Conservation (phyloP, 208 protist genomes). For the Crithidia bombi region DNA sequence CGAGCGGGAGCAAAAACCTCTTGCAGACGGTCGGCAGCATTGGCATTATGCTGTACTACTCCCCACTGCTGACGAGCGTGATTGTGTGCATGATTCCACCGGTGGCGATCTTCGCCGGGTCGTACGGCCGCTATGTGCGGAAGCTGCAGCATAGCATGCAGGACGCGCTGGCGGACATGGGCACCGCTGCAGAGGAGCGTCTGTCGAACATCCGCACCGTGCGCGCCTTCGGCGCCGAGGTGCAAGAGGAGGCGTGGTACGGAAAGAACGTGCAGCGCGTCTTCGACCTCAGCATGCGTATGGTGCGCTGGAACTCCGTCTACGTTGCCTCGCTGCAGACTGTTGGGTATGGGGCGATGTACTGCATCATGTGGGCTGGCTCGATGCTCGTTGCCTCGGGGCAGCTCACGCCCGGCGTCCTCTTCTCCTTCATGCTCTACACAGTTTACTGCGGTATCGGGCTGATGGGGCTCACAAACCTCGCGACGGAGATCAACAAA, state of each 20-base stretch:
- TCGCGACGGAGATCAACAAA: constrained; percentile 87
- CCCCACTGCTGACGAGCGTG: constrained; percentile 78
- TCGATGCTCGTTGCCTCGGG: constrained; percentile 82
- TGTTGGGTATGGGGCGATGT: constrained; percentile 84
- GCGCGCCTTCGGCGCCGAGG: constrained; percentile 72
- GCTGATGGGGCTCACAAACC: constrained; percentile 83
- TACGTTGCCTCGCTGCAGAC: constrained; percentile 83
- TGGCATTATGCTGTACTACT: constrained; percentile 90
- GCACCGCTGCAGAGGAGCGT: constrained; percentile 82
- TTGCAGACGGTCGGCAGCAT: constrained; percentile 82
- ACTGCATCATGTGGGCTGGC: constrained; percentile 88
- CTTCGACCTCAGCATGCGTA: constrained; percentile 71
- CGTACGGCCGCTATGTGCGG: constrained; percentile 83
- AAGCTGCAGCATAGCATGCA: constrained; percentile 81
- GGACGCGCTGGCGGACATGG: constrained; percentile 80
- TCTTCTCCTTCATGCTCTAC: constrained; percentile 93
- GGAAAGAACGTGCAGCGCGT: constrained; percentile 70
- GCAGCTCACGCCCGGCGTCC: constrained; percentile 72
- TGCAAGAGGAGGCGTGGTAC: constrained; percentile 77
- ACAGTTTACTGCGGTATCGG: constrained; percentile 90
- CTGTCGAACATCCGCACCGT: constrained; percentile 85
- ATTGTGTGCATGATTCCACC: constrained; percentile 85
- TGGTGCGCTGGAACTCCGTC: constrained; percentile 74
- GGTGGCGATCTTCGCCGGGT: constrained; percentile 81
- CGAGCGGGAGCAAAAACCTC: constrained; percentile 81